Base-by-base conservation (phyloP, 495 filamentous ascomycete genomes). In the Talaromyces trachyspermus region DNA sequence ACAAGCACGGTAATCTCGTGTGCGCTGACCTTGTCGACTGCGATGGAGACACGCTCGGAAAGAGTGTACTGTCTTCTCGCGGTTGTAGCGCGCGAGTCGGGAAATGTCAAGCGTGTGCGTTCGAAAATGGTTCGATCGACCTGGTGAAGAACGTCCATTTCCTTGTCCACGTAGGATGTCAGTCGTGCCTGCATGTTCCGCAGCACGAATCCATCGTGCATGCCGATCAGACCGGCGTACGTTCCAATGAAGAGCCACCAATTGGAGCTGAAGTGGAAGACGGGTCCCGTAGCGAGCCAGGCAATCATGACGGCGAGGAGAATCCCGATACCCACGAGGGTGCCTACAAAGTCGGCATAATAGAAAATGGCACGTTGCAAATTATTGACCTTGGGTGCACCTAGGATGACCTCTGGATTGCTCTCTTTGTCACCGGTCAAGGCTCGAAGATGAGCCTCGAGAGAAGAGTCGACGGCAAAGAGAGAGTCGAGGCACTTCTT, bases 241-340 rank as follows among this genome's bases (percentile, higher is more conserved):
- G 65, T 70, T 14, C 67, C 67, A 49, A 67, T 67, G 32, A 68
- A 54, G 0, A 70, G 53, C 62, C 60, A 66, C 67, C 67, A 70
- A 53, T 56, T 64, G 38, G 56, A 53, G 45, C 56, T 54, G 47
- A 58, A 66, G 1, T 59, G 19, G n/a, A 66, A 53, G 23, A 58
- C 25, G 1, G 59, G 56, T 0, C 64, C 64, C 30, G 63, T 52
- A 19, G 52, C 48, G 20, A 56, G 38, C 66, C 66, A 70, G 19
- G 54, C 47, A 32, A 59, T 49, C 25, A 59, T 49, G 2, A 66
- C 60, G 1, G 46, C 4, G 4, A 64, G 10, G 1, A 63, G 61
- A 33, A 69, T 35, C 8, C 57, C 37, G 22, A 70, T 58, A 2
- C 63, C 61, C 5, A 62, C 48, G 0, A 62, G 52, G 14, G 60